A percentile compares a stretch with the other conserved stretches of the same genome.
Evolutionary conservation across 192 early-diverging fungal species (phyloP).

Genomic region (Umbelopsis vinacea): DNA sequence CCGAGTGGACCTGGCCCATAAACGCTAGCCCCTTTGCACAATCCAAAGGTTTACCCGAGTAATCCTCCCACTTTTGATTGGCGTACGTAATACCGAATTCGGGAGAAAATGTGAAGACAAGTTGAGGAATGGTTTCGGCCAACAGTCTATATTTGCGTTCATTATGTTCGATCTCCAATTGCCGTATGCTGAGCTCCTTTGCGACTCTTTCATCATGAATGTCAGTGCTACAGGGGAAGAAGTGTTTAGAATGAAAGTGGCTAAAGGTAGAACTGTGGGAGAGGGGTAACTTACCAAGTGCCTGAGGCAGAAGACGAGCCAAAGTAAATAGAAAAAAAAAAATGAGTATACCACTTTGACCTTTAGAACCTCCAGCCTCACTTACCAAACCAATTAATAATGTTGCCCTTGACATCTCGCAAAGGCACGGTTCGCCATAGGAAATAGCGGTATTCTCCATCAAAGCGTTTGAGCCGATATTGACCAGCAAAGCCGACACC

Average conservation of each 20-base stretch:
- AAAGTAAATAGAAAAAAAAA: neutral
- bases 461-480: slow-evolving; percentile 55
- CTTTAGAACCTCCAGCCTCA: too few species aligned
- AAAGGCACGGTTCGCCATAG: slow-evolving; percentile 55
- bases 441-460: slow-evolving; percentile 61
- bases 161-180: slow-evolving; percentile 55
- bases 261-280: too few species aligned
- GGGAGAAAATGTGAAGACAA: slow-evolving; percentile 59
- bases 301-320: neutral
- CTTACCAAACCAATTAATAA: slow-evolving; percentile 62
- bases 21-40: slow-evolving; percentile 55
- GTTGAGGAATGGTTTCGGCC: slow-evolving; percentile 64
- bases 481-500: slow-evolving; percentile 57
- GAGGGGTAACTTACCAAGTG: slow-evolving; percentile 35
- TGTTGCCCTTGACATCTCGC: slow-evolving; percentile 52
- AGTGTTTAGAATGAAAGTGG: too few species aligned
- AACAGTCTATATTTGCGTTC: slow-evolving; percentile 62
- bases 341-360: too few species aligned
- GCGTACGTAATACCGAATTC: slow-evolving; percentile 55
- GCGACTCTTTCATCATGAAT: slow-evolving; percentile 59
- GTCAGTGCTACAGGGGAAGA: slow-evolving; percentile 48
- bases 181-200: slow-evolving; percentile 48
- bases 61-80: slow-evolving; percentile 59
- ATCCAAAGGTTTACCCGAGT: slow-evolving; percentile 56
- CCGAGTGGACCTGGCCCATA: slow-evolving; percentile 58